Base-by-base conservation (phyloP, 2,329 filamentous ascomycete species). In the Chaetomiaceae sp. region DNA sequence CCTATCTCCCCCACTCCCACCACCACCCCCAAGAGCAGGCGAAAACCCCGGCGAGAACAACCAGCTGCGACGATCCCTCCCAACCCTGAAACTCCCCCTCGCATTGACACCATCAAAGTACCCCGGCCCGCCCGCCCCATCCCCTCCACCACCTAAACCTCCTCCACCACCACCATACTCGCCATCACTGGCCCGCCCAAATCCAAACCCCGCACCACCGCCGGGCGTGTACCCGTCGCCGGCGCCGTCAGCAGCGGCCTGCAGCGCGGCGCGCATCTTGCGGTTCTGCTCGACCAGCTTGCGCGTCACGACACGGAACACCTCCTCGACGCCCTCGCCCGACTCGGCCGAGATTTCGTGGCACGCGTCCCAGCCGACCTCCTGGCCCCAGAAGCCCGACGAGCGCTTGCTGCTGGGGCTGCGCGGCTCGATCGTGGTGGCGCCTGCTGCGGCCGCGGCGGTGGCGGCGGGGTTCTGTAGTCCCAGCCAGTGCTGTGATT, bases 321-420 rank as follows among this genome's bases (percentile, higher is more conserved):
- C 89, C 67, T 97, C 93, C 58, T 97, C 93, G 15, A 98, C 90
- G 15, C 91, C 91, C 71, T 96, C 90, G 47, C 90, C 90, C 60
- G 84, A 89, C 72, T 94, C 91, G 38, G 91, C 90, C 57, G 84
- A 90, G 61, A 98, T 91, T 70, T 98, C 93, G 66, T 97, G 93
- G 65, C 91, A 97, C 53, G 89, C 94, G 60, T 96, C 90, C 90
- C 91, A 97, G 42, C 90, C 89, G 6, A 89, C 82, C 62, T 96
- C 90, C 64, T 93, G 87, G 18, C 84, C 88, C 90, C 90, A 96
- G 67, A 89, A 88, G 2, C 85, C 84, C 30, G 79, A 85, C 59
- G 79, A 85, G 34, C 81, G 72, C 63, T 84, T 84, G 38, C 76
- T 80, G 57, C 73, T 76, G 36, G 79, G 79, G 52, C 74, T 80